Conservation (phyloP, 192 early-diverging fungal genomes). For the Pecoramyces ruminantium region DNA sequence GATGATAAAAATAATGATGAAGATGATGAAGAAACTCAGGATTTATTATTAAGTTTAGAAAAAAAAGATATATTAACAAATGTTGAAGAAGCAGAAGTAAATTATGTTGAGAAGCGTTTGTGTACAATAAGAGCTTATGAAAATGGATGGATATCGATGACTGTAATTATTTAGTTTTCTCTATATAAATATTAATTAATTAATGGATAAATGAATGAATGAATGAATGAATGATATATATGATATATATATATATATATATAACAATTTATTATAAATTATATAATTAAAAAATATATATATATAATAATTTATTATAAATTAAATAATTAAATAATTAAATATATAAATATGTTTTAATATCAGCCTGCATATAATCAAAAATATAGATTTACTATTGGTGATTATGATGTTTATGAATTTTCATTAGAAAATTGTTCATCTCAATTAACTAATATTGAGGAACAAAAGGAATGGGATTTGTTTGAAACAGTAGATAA, state of each 20-base stretch:
- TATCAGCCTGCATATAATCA: neutral
- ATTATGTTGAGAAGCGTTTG: conserved; percentile 14
- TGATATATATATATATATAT: too few species aligned
- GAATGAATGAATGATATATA: too few species aligned
- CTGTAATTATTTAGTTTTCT: too few species aligned
- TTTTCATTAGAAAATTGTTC: neutral
- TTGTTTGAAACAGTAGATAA: neutral
- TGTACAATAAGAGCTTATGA: conserved; percentile 18
- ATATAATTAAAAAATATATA: too few species aligned
- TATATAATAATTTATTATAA: too few species aligned
- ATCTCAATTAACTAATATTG: neutral
- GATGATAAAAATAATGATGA: neutral
- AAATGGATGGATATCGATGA: conserved; percentile 14
- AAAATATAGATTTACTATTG: neutral
- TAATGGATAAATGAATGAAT: too few species aligned
- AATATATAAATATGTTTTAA: neutral
- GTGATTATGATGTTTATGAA: neutral
- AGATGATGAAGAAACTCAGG: neutral
- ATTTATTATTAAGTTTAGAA: neutral
- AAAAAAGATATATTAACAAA: neutral
- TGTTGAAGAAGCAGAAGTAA: neutral
- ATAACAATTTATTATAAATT: too few species aligned
- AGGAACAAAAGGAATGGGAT: neutral
- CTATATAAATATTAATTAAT: too few species aligned
- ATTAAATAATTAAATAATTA: neutral